Evolutionary conservation across 2,329 filamentous ascomycete genomes (phyloP).

Genomic region (Beauveria medogensis): DNA sequence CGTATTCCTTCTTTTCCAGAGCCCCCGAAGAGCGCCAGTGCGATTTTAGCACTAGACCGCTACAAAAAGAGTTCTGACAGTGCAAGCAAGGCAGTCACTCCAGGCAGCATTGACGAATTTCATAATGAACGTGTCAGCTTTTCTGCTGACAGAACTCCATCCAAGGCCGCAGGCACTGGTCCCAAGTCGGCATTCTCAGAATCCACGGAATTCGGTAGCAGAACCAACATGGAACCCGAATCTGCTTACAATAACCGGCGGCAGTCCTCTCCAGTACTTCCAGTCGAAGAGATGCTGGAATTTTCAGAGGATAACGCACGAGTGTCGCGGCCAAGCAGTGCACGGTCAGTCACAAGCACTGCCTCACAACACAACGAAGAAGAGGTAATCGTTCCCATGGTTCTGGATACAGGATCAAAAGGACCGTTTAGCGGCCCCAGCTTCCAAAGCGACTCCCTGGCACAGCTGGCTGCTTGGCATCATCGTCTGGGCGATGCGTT

Average conservation of each 20-base stretch:
- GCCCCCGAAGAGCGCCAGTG: slow-evolving; percentile 34
- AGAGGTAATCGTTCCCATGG: slow-evolving; percentile 33
- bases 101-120: neutral
- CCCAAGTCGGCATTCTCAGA: neutral
- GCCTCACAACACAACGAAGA: neutral
- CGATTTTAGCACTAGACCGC: neutral
- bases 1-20: slow-evolving; percentile 45
- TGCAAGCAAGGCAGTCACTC: neutral
- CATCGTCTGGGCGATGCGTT: slow-evolving; percentile 50
- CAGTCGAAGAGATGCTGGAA: slow-evolving; percentile 23
- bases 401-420: slow-evolving; percentile 30
- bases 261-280: slow-evolving; percentile 43
- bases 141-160: slow-evolving; percentile 1
- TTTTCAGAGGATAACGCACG: neutral
- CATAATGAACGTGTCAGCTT: neutral
- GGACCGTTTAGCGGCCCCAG: slow-evolving; percentile 10
- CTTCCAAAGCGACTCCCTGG: slow-evolving; percentile 5
- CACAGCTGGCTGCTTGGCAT: slow-evolving; percentile 35
- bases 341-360: neutral
- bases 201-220: neutral
- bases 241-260: slow-evolving; percentile 25
- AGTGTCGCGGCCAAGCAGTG: neutral
- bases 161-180: neutral
- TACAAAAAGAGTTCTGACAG: neutral
- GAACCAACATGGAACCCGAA: neutral